A percentile compares a stretch with the other conserved stretches of the same genome.
These are phyloP conservation scores for Truncatella angustata DNA, from an alignment of 2,329 filamentous ascomycete genomes.

Conservation along the genomic window DNA sequence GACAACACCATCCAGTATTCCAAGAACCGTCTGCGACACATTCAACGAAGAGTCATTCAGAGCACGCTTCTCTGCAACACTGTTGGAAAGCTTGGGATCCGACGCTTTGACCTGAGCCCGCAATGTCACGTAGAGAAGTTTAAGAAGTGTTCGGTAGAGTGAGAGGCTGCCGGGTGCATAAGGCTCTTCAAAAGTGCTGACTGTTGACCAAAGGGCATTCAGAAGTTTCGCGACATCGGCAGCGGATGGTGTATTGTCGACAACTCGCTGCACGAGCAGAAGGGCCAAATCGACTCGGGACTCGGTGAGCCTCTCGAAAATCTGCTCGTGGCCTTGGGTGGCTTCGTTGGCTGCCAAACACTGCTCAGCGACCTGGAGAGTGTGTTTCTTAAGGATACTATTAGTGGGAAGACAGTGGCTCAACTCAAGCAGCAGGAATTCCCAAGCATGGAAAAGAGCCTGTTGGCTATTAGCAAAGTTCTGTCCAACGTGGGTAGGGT, in stretches of 20 bases:
- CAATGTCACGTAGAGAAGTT: constrained; percentile 80
- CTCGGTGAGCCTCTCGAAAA: constrained; percentile 78
- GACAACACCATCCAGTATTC: constrained; percentile 77
- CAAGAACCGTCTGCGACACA: constrained; percentile 65
- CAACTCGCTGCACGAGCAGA: constrained; percentile 76
- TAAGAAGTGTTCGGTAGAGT: constrained; percentile 82
- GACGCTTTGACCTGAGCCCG: constrained; percentile 55
- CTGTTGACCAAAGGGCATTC: constrained; percentile 47
- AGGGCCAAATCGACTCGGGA: constrained; percentile 78
- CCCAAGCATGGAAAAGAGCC: constrained; percentile 86
- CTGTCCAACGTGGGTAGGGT: background rate
- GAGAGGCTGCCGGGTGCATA: constrained; percentile 51
- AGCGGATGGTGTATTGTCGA: constrained; percentile 52
- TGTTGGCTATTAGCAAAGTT: constrained; percentile 34
- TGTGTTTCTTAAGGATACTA: constrained; percentile 60
- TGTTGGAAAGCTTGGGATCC: constrained; percentile 23
- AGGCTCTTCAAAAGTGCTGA: constrained; percentile 53
- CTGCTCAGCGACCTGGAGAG: constrained; percentile 72
- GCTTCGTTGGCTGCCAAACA: constrained; percentile 78
- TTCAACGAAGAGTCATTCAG: constrained; percentile 38
- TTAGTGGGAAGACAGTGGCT: constrained; percentile 60
- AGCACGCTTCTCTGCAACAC: constrained; percentile 22
- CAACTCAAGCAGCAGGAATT: constrained; percentile 81
- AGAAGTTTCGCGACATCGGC: constrained; percentile 53
- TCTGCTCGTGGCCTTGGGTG: constrained; percentile 68